These are phyloP conservation scores for Aurantiochytrium sp. DNA, from an alignment of 108 stramenopile genomes.

Conservation along the genomic window DNA sequence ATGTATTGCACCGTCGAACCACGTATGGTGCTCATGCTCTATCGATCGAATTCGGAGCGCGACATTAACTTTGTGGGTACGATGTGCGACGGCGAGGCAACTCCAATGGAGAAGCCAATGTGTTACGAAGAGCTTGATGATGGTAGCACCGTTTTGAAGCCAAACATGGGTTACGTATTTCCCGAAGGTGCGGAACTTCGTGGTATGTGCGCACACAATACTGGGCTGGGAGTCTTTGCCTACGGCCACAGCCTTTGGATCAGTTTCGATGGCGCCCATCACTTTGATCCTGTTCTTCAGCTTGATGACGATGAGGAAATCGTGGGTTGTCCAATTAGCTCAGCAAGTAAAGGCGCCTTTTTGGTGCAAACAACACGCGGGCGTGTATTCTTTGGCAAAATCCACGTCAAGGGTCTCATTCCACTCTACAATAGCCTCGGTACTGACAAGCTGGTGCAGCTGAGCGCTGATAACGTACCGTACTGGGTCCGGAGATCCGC, in stretches of 20 bases:
- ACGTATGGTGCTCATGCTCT: neutral
- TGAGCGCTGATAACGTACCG: neutral
- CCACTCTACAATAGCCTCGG: neutral
- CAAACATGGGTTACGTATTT: neutral
- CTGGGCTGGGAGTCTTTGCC: neutral
- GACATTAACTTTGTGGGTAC: neutral
- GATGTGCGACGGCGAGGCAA: neutral
- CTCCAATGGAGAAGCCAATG: neutral
- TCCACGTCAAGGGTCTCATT: neutral
- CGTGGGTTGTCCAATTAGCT: neutral
- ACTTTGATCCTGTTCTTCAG: neutral
- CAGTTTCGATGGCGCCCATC: neutral
- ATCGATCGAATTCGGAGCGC: neutral
- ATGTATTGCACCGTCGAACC: neutral
- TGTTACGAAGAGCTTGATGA: neutral
- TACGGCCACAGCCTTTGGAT: neutral
- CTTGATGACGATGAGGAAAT: neutral
- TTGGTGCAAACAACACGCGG: too few species aligned
- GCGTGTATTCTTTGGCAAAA: neutral
- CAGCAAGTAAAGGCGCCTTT: neutral
- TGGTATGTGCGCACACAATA: neutral
- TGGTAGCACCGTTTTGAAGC: neutral
- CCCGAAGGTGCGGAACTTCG: neutral
- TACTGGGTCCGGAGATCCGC: neutral
- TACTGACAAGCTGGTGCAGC: neutral